A percentile compares a stretch with the other conserved stretches of the same genome.
Evolutionary conservation across 2,329 filamentous ascomycete genomes (phyloP).

Genomic region (Xylaria sp.): DNA sequence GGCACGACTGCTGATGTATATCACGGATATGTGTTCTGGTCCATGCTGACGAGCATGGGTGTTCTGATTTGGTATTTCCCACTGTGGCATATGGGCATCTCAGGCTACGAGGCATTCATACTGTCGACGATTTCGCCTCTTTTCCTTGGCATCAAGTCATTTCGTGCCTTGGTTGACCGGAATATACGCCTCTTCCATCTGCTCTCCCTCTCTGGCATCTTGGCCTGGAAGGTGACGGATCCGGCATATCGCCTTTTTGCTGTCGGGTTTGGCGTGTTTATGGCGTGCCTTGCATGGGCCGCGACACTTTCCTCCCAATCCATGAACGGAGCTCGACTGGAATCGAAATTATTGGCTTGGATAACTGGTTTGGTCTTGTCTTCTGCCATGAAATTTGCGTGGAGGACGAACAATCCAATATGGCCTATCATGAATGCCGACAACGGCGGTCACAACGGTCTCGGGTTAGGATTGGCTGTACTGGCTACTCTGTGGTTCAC

Average conservation of each 20-base stretch:
- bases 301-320: conserved; percentile 84
- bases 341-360: conserved; percentile 84
- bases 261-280: conserved; percentile 82
- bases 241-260: conserved; percentile 82
- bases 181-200: conserved; percentile 79
- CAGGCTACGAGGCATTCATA: conserved; percentile 91
- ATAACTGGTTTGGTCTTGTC: conserved; percentile 85
- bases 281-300: conserved; percentile 85
- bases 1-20: conserved; percentile 91
- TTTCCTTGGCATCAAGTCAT: conserved; percentile 74
- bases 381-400: conserved; percentile 90
- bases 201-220: conserved; percentile 79
- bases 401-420: conserved; percentile 93
- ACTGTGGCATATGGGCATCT: conserved; percentile 99
- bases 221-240: conserved; percentile 79
- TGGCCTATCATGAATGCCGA: conserved; percentile 93
- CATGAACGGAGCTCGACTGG: conserved; percentile 77
- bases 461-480: conserved; percentile 79
- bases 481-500: conserved; percentile 82
- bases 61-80: conserved; percentile 97
- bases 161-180: conserved; percentile 75
- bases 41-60: conserved; percentile 88
- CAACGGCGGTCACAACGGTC: conserved; percentile 93
- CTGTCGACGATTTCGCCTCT: conserved; percentile 86
- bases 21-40: conserved; percentile 97